Percentiles rank a stretch among this genome's conserved stretches.
phyloP scores from a whole-genome alignment of 2,329 filamentous ascomycete genomes.

The Chrysoporthe puriensis region DNA sequence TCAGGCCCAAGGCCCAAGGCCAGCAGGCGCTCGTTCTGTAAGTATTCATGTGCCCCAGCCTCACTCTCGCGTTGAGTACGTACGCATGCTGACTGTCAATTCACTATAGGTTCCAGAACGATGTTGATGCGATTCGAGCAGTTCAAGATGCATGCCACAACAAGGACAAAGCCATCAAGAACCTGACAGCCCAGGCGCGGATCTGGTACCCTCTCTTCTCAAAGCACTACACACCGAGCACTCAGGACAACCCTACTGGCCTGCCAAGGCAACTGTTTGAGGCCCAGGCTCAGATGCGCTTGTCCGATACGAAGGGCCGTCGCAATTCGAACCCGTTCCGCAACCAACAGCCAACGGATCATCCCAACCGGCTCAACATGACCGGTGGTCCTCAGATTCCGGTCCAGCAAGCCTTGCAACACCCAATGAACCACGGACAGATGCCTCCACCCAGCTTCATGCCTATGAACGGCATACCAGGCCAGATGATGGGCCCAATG shows the following conservation, averaged over 20 bases:
- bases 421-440: not conserved
- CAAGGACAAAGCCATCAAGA: constrained; percentile 3
- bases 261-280: constrained; percentile 10
- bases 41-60: not conserved
- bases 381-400: not conserved
- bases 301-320: not conserved
- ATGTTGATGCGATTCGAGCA: constrained; percentile 17
- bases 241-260: not conserved
- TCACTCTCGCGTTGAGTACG: too few species aligned
- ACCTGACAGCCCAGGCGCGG: not conserved
- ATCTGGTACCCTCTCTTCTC: constrained; percentile 26
- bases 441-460: not conserved
- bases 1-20: not conserved
- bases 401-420: not conserved
- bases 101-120: constrained; percentile 13
- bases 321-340: constrained; percentile 22
- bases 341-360: constrained; percentile 9
- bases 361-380: not conserved
- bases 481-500: not conserved
- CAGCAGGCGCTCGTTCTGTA: constrained; percentile 9
- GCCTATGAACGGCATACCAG: not conserved
- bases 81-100: not conserved
- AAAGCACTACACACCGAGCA: constrained; percentile 16
- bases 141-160: constrained; percentile 3
- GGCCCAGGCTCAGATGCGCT: not conserved